Percentiles rank a stretch among this genome's conserved stretches.
Conservation (phyloP, 1,284 basidiomycete genomes). For the Papiliotrema flavescens region DNA sequence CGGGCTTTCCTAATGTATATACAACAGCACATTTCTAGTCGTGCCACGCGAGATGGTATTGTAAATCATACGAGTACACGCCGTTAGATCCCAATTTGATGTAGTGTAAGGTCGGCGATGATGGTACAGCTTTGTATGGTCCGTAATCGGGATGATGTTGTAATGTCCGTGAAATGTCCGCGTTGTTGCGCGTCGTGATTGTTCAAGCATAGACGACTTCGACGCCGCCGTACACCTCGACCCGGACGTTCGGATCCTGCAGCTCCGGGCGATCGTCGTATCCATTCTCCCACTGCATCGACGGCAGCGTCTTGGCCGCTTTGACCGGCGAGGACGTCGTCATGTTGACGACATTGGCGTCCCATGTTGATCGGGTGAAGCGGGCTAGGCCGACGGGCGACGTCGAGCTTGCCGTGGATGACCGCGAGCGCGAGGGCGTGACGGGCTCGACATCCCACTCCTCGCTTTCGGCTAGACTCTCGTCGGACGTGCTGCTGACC, state of each 20-base stretch:
- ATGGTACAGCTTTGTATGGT: no score
- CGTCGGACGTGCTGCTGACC: background rate
- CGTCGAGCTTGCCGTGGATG: background rate
- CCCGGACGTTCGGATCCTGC: background rate
- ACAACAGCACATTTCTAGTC: no score
- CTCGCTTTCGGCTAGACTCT: constrained; percentile 3
- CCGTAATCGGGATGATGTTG: no score
- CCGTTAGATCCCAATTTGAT: no score
- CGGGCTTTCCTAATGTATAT: no score
- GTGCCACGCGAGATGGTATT: no score
- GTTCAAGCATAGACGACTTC: constrained; percentile 2
- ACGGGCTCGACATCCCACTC: constrained; percentile 3
- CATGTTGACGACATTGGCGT: background rate
- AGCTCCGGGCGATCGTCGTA: background rate
- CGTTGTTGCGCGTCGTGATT: background rate
- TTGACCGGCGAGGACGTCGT: background rate
- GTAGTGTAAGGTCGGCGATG: no score
- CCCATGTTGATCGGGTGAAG: background rate
- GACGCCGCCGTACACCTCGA: constrained; percentile 3
- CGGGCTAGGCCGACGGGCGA: background rate
- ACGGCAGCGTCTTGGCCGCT: background rate
- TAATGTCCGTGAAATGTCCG: background rate
- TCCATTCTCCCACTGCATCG: background rate
- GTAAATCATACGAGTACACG: no score
- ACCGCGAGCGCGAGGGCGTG: background rate